These are phyloP conservation scores for Mucor indicus DNA, from an alignment of 371 early-diverging fungal genomes.

Conservation along the genomic window DNA sequence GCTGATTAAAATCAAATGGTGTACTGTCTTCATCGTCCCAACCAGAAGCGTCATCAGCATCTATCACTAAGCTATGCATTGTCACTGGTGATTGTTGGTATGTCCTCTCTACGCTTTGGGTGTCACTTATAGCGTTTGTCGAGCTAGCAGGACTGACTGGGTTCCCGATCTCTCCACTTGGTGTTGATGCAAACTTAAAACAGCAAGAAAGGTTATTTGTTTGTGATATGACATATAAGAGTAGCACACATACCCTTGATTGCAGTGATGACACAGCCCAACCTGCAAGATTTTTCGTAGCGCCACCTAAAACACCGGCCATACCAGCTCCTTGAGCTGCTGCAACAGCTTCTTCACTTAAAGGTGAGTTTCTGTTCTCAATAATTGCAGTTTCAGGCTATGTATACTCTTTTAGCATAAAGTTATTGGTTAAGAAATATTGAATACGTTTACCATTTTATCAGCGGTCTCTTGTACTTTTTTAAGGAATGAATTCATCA, in stretches of 20 bases:
- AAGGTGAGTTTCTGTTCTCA: background rate
- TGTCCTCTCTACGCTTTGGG: background rate
- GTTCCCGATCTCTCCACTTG: slow-evolving; percentile 39
- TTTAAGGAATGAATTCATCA: slow-evolving; percentile 62
- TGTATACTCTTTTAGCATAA: too few species aligned
- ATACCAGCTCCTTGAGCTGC: slow-evolving; percentile 17
- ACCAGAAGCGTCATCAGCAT: slow-evolving; percentile 14
- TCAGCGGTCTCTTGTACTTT: slow-evolving; percentile 67
- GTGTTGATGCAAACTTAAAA: slow-evolving; percentile 26
- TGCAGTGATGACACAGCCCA: slow-evolving; percentile 51
- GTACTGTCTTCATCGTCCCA: slow-evolving; percentile 39
- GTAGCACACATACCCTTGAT: slow-evolving; percentile 28
- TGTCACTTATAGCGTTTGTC: background rate
- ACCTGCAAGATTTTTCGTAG: slow-evolving; percentile 46
- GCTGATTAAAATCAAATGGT: slow-evolving; percentile 9
- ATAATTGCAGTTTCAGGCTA: slow-evolving; percentile 56
- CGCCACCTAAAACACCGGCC: slow-evolving; percentile 42
- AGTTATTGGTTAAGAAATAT: too few species aligned
- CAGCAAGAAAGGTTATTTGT: background rate
- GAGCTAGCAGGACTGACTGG: slow-evolving; percentile 4
- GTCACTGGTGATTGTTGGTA: background rate
- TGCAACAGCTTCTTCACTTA: slow-evolving; percentile 14
- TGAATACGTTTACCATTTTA: slow-evolving; percentile 52
- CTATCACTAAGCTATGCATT: background rate
- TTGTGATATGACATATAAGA: background rate